Evolutionary conservation across 257 asterid species (phyloP), one percentile per base, ranked within the genome.

Genomic region (Plectranthus barbatus): DNA sequence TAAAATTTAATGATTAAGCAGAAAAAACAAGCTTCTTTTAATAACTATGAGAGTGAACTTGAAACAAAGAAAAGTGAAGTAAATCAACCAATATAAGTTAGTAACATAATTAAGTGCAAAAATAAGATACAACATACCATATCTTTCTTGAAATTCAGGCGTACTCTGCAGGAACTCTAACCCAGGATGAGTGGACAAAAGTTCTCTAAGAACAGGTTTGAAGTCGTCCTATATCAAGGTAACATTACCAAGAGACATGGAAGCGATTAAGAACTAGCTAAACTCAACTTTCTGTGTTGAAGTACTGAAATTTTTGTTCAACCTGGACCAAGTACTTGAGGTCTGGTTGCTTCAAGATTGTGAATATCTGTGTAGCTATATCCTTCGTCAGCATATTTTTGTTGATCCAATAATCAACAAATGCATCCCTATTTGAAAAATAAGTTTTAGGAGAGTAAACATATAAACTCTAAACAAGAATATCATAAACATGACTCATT

Each of bases 101-200:
- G 24, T 42, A 50, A 40, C 6, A 55, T 9, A 41, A 64, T 13
- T n/a, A 49, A 9, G 18, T 39, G 13, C 39, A 55, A 18, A 40
- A 34, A 50, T 37, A 9, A 64, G 51, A n/a, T 48, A 72, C 67
- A 67, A 48, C 64, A 61, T 90, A 93, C 99, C 97, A 75, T 93
- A 93, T 89, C 99, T 84, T 83, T 90, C 99, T 80, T 93, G 99
- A 77, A 93, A 93, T 77, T 93, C 99, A 72, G 99, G 97, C 71
- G 99, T 93, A 60, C 95, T 84, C 74, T 90, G 97, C 73, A 93
- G 84, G 88, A 93, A 93, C 74, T 90, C 97, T 82, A 93, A 75
- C 71, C 99, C 99, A 8, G 99, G 97, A 83, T 93, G 99, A 75
- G 99, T 79, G 56, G 94, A 78, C 90, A 93, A 77, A 77, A 93